These are phyloP conservation scores for Nematocida homosporus DNA, from an alignment of 371 early-diverging fungal genomes.

Conservation along the genomic window DNA sequence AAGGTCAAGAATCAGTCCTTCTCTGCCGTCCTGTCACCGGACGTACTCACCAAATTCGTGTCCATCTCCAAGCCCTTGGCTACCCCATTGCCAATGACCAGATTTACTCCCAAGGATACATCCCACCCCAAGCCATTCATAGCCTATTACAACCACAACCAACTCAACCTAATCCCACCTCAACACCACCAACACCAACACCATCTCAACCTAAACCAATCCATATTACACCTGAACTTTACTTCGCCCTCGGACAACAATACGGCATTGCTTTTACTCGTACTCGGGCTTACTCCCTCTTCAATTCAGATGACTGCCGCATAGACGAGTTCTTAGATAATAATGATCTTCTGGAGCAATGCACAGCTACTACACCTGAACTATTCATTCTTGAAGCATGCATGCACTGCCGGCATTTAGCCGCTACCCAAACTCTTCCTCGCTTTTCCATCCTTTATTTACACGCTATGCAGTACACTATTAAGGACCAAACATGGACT, in stretches of 20 bases:
- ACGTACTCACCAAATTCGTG: conserved; percentile 96
- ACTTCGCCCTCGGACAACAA: not conserved
- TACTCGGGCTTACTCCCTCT: not conserved
- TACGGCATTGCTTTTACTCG: not conserved
- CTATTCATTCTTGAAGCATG: conserved; percentile 58
- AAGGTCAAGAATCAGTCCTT: conserved; percentile 67
- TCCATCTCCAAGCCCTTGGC: conserved; percentile 87
- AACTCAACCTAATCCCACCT: too few species aligned
- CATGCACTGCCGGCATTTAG: conserved; percentile 58
- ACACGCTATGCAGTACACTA: conserved; percentile 67
- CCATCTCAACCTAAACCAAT: not conserved
- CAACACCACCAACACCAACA: too few species aligned
- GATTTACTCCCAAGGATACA: conserved; percentile 29
- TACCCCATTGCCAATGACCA: conserved; percentile 87
- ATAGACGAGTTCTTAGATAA: conserved; percentile 49
- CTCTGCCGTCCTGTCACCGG: conserved; percentile 80
- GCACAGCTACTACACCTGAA: conserved; percentile 7
- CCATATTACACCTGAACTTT: not conserved
- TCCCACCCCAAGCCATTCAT: not conserved
- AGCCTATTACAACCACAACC: not conserved
- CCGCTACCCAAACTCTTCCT: conserved; percentile 18
- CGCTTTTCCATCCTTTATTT: conserved; percentile 58
- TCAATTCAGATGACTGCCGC: conserved; percentile 22
- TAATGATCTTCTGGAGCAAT: conserved; percentile 22
- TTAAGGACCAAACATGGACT: conserved; percentile 60